A percentile compares a stretch with the other conserved stretches of the same genome.
These are phyloP conservation scores for Colletotrichum coccodes DNA, from an alignment of 2,329 filamentous ascomycete species.

Conservation along the genomic window DNA sequence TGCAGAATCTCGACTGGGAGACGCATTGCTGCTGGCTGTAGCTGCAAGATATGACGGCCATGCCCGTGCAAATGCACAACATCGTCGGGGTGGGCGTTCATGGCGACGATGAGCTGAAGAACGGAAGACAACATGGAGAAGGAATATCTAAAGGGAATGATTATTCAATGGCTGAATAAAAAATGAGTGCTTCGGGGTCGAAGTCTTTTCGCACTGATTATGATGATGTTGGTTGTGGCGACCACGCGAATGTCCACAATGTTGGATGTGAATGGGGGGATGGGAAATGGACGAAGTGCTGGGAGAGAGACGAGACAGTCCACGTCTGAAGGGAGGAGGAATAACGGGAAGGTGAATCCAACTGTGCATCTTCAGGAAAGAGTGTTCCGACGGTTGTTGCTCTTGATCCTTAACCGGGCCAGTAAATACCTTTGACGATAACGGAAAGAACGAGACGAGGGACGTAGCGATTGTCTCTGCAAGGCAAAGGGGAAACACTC, in stretches of 20 bases:
- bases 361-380: too few species aligned
- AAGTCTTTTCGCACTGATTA: not conserved
- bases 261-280: not conserved
- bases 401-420: not conserved
- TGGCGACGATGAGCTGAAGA: not conserved
- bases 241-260: not conserved
- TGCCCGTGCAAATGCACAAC: not conserved
- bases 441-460: too few species aligned
- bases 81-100: not conserved
- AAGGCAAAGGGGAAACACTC: not conserved
- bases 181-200: not conserved
- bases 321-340: not conserved
- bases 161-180: not conserved
- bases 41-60: not conserved
- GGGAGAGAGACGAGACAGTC: not conserved
- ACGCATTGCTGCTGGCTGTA: slow-evolving; percentile 36
- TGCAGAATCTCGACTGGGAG: slow-evolving; percentile 49
- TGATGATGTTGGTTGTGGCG: not conserved
- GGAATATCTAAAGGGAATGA: not conserved
- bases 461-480: not conserved
- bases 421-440: not conserved
- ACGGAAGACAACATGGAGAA: not conserved
- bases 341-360: not conserved
- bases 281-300: not conserved
- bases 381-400: too few species aligned